Evolutionary conservation across 306 rosid genomes (phyloP).

Genomic region (Vigna radiata): DNA sequence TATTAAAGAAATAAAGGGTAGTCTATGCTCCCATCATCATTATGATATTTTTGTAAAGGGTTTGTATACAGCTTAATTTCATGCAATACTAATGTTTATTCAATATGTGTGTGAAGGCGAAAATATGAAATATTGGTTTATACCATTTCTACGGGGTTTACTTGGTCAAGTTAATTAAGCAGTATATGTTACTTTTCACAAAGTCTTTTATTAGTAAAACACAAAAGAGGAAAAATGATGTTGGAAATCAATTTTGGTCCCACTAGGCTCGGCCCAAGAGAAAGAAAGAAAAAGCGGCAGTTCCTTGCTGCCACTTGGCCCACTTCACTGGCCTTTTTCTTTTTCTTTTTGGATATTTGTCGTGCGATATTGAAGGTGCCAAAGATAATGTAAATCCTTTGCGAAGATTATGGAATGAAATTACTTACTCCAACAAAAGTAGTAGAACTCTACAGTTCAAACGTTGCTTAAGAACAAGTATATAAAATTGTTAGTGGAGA

Average conservation of each 20-base stretch:
- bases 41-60: neutral
- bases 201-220: conserved; percentile 3
- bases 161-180: neutral
- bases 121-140: neutral
- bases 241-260: conserved; percentile 34
- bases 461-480: too few species aligned
- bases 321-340: conserved; percentile 41
- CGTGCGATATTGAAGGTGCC: conserved; percentile 6
- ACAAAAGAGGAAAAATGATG: conserved; percentile 1
- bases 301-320: conserved; percentile 18
- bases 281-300: conserved; percentile 35
- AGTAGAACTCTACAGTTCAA: too few species aligned
- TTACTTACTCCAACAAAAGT: conserved; percentile 10
- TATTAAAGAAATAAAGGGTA: conserved; percentile 29
- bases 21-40: conserved; percentile 17
- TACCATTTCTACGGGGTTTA: conserved; percentile 19
- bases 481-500: too few species aligned
- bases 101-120: too few species aligned
- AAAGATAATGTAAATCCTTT: neutral
- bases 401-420: conserved; percentile 11
- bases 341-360: conserved; percentile 33
- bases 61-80: neutral
- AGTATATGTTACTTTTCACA: conserved; percentile 32
- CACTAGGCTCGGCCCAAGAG: conserved; percentile 32
- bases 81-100: too few species aligned